phyloP scores from a whole-genome alignment of 2,329 filamentous ascomycete species.

The Aspergillus costaricaensis region DNA sequence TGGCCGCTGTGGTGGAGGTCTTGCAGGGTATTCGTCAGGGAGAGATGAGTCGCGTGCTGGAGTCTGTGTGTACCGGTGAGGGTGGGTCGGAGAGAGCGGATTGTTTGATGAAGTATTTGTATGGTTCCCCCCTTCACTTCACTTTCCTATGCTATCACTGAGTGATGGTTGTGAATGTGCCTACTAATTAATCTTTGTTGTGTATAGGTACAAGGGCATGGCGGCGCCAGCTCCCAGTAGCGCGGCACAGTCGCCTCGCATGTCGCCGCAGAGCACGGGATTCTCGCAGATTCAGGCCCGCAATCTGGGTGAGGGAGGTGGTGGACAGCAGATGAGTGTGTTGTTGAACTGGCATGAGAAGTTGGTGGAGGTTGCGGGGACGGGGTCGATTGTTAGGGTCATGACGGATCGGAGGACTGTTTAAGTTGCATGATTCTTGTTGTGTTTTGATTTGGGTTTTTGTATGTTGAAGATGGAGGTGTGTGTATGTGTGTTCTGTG shows the following conservation, averaged over 20 bases:
- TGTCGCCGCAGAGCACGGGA: constrained; percentile 77
- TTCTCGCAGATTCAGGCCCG: constrained; percentile 76
- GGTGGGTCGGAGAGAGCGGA: constrained; percentile 85
- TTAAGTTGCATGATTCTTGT: constrained; percentile 40
- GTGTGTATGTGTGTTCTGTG: not conserved
- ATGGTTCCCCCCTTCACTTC: constrained; percentile 43
- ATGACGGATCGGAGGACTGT: constrained; percentile 97
- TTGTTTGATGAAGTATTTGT: constrained; percentile 97
- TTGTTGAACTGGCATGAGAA: constrained; percentile 98
- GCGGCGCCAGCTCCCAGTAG: constrained; percentile 50
- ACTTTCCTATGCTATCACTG: not conserved
- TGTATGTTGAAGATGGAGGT: not conserved
- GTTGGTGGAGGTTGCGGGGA: constrained; percentile 87
- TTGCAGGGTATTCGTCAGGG: constrained; percentile 93
- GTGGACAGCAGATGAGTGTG: constrained; percentile 91
- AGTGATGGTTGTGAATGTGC: constrained; percentile 3
- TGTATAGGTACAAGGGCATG: constrained; percentile 88
- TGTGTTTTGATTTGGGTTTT: not conserved
- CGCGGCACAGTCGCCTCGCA: constrained; percentile 48
- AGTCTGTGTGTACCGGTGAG: constrained; percentile 73
- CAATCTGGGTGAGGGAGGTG: constrained; percentile 63
- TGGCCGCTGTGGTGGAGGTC: constrained; percentile 87
- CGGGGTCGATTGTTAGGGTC: constrained; percentile 88
- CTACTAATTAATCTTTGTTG: not conserved
- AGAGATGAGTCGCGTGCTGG: constrained; percentile 88